Base-by-base conservation (phyloP, 345 rosid genomes). In the Combretum micranthum region DNA sequence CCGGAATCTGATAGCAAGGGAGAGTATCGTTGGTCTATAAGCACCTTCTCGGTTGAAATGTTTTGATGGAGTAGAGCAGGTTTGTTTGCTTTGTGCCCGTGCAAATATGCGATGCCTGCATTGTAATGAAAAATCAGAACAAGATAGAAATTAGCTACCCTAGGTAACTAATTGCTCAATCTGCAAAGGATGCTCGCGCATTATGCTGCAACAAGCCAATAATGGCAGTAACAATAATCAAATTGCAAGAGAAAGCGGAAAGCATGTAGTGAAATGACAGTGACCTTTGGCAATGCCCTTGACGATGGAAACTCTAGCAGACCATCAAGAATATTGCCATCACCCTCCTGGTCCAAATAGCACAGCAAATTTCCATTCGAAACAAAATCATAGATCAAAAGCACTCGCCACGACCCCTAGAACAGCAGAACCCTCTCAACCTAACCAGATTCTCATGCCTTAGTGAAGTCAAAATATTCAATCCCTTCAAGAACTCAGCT, bases 351-450 rank as follows among this genome's bases (percentile, higher is more conserved):
- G 53, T 86, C 95, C 1, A 92, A 88, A 74, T 83, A 81, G 61
- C 69, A 67, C 56, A 71, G 68, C 63, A 92, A 60, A 66, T 80
- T 84, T 15, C 96, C 96, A 32, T 84, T 86, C 20, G 93, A 84
- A 20, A 83, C 79, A 26, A 73, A 88, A 69, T 92, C 96, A 55
- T 88, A 84, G 53, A 88, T 53, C 88, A 83, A 65, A 92, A 88
- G 67, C 98, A 92, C 69, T 88, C 93, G 8, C 96, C 90, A n/a
- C 95, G 77, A 22, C 93, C 93, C 59, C 76, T 84, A 52, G 96
- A 92, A 72, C 95, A 84, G 73, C 98, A 92, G 72, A 92, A 86
- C 8, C 98, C 98, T 73, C 96, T 78, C 49, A 92, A 74, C 53
- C 74, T 77, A 16, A 75, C 87, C 50, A 92, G 60, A 64, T 84